Evolutionary conservation across 2,329 filamentous ascomycete genomes (phyloP).

Genomic region (Ceratocystis lukuohia): DNA sequence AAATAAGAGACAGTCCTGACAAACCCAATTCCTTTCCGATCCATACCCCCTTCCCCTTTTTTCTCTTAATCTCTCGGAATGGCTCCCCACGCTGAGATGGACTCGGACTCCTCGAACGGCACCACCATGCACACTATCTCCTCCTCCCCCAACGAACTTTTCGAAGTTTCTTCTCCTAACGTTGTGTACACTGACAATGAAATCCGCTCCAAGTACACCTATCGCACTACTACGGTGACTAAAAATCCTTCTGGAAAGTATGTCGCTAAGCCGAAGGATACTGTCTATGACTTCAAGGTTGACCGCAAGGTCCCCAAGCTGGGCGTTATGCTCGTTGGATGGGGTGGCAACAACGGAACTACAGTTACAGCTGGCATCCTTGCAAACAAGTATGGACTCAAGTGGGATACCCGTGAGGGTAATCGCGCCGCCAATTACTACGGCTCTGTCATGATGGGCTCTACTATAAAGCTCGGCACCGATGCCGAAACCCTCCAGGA

Average conservation of each 20-base stretch:
- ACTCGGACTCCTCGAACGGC: slow-evolving; percentile 41
- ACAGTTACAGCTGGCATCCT: slow-evolving; percentile 96
- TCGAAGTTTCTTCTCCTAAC: slow-evolving; percentile 83
- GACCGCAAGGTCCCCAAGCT: slow-evolving; percentile 85
- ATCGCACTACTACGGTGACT: slow-evolving; percentile 79
- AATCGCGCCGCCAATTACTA: slow-evolving; percentile 86
- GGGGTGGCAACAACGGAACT: slow-evolving; percentile 95
- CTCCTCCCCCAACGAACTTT: slow-evolving; percentile 42
- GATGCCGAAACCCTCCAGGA: slow-evolving; percentile 74
- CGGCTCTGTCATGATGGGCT: slow-evolving; percentile 92
- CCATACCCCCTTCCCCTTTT: not conserved
- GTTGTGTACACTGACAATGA: slow-evolving; percentile 77
- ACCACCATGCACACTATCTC: slow-evolving; percentile 24
- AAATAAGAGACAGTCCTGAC: slow-evolving; percentile 33
- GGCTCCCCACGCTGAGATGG: slow-evolving; percentile 76
- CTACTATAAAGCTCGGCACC: slow-evolving; percentile 89
- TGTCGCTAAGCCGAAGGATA: slow-evolving; percentile 75
- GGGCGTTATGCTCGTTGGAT: slow-evolving; percentile 94
- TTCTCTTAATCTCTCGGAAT: slow-evolving; percentile 35
- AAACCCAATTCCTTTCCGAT: slow-evolving; percentile 19
- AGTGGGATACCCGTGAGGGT: slow-evolving; percentile 91
- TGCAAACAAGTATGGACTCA: slow-evolving; percentile 74
- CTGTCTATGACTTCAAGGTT: slow-evolving; percentile 92
- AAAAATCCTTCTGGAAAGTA: slow-evolving; percentile 58
- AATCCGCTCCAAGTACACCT: slow-evolving; percentile 90